phyloP scores from a whole-genome alignment of 2,329 filamentous ascomycete genomes.

The Pyrenochaeta sp. region DNA sequence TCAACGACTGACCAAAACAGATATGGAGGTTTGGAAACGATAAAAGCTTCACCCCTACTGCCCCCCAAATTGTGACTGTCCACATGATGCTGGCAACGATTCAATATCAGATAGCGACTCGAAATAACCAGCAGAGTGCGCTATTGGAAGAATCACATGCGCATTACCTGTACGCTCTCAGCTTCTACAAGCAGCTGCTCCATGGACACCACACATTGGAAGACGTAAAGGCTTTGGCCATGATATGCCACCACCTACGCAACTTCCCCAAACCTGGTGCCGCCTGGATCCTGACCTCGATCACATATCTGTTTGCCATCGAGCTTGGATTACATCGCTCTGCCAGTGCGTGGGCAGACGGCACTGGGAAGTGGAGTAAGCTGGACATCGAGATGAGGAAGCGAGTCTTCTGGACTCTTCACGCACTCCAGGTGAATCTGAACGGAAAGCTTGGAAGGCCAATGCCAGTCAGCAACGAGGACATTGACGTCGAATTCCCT shows the following conservation, averaged over 20 bases:
- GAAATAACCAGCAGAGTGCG: slow-evolving; percentile 63
- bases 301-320: slow-evolving; percentile 73
- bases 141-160: slow-evolving; percentile 73
- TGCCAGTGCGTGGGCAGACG: slow-evolving; percentile 65
- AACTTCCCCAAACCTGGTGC: slow-evolving; percentile 82
- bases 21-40: slow-evolving; percentile 81
- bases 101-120: slow-evolving; percentile 77
- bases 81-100: slow-evolving; percentile 84
- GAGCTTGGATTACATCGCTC: slow-evolving; percentile 80
- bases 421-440: slow-evolving; percentile 72
- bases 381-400: slow-evolving; percentile 80
- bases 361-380: slow-evolving; percentile 54
- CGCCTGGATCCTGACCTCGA: slow-evolving; percentile 72
- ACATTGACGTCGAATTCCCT: slow-evolving; percentile 82
- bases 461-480: slow-evolving; percentile 75
- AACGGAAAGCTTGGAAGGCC: slow-evolving; percentile 80
- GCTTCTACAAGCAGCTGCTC: slow-evolving; percentile 72
- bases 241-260: slow-evolving; percentile 77
- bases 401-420: slow-evolving; percentile 77
- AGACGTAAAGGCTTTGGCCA: slow-evolving; percentile 75
- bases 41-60: slow-evolving; percentile 66
- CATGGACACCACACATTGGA: slow-evolving; percentile 68
- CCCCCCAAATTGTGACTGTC: slow-evolving; percentile 73
- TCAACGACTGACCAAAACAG: slow-evolving; percentile 32
- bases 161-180: slow-evolving; percentile 80